Evolutionary conservation across 169 alveolate genomes (phyloP).

Genomic region (Babesia sp.): DNA sequence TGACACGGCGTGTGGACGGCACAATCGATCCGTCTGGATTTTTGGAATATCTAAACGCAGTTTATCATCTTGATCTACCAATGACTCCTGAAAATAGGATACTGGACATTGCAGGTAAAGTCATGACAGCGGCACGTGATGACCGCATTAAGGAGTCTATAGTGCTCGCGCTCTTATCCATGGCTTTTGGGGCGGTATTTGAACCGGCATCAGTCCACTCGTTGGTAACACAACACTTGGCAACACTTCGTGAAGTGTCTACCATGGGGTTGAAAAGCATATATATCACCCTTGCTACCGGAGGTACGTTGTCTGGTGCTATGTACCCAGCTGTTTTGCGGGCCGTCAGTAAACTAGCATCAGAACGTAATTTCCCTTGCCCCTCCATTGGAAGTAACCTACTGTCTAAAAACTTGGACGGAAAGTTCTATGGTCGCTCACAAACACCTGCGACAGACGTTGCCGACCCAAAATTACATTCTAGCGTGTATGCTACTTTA

Average conservation of each 20-base stretch:
- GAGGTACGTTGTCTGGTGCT: no score
- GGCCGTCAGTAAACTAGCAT: no score
- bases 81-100: not conserved
- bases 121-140: not conserved
- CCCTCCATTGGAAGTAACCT: no score
- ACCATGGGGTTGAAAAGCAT: not conserved
- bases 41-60: constrained; percentile 31
- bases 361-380: no score
- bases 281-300: not conserved
- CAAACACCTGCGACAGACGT: not conserved
- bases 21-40: not conserved
- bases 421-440: no score
- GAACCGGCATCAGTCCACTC: not conserved
- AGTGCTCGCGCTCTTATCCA: not conserved
- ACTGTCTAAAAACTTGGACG: no score
- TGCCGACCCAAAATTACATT: constrained; percentile 16
- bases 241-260: not conserved
- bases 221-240: not conserved
- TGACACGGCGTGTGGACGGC: not conserved
- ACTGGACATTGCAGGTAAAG: not conserved
- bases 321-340: no score
- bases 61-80: constrained; percentile 9
- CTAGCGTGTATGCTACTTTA: constrained; percentile 27
- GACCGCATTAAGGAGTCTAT: constrained; percentile 7
- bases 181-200: constrained; percentile 1